Evolutionary conservation across 106 monocot genomes (phyloP), one percentile per base, ranked within the genome.

Genomic region (Dendrobium huoshanense): DNA sequence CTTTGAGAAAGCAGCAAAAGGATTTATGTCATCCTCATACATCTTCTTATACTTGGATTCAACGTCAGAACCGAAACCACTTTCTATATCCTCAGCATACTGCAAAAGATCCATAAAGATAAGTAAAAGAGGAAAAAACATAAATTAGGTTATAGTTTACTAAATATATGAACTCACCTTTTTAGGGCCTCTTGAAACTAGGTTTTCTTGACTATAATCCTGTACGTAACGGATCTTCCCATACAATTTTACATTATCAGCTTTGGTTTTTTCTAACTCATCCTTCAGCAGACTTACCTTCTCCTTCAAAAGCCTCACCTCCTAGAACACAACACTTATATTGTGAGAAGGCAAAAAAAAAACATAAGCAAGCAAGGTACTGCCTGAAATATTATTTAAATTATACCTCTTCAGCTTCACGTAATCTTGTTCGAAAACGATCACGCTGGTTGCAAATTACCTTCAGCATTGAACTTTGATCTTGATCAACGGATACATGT

Each of bases 1-100:
- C 78, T 88, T 98, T 44, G 98, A 98, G 86, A 98, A 98, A 87
- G 98, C 94, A 87, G 98, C 95, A 88, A 98, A 98, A 75, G 98
- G 98, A 84, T 98, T 98, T 88, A 98, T 94, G 73, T 92, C 98
- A 82, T 98, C 94, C 85, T 98, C 98, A 70, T 98, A 98, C 42
- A 98, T 94, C 85, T 98, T 98, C 79, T 92, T 98, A 83, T 98
- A 98, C 84, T 98, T 98, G 16, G 98, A 89, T 81, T 98, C 98
- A 59, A 98, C 89, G 84, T 98, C 98, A 48, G 98, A 98, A 78
- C 82, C 83, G 41, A 83, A 95, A 73, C 94, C 98, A 89, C 90
- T 92, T 91, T 98, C 98, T 85, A 98, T 16, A 88, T 98, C 98
- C 89, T 98, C 94, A 67, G 89, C 86, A 88, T 91, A 88, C 98